Percentiles rank a stretch among this genome's conserved stretches.
Conservation (phyloP, 2,329 filamentous ascomycete species). For the Aspergillus felis region DNA sequence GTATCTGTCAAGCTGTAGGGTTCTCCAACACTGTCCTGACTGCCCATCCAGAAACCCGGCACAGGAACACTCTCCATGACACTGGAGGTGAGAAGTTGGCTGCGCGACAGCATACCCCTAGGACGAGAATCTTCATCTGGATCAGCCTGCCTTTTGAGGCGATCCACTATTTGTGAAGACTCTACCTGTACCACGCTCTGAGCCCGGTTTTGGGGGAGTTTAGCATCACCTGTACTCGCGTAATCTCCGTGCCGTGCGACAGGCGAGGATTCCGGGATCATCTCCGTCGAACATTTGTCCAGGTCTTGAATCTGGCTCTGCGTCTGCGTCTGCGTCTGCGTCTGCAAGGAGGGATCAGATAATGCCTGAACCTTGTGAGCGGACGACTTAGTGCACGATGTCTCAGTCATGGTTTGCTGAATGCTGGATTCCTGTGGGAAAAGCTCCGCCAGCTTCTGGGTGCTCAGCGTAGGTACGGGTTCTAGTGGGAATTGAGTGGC, state of each 20-base stretch:
- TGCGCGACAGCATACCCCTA: slow-evolving; percentile 26
- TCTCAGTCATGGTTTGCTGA: slow-evolving; percentile 8
- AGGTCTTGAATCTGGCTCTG: slow-evolving; percentile 19
- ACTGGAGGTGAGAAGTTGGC: slow-evolving; percentile 39
- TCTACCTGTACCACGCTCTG: slow-evolving; percentile 37
- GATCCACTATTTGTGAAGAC: slow-evolving; percentile 37
- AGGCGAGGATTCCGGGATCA: slow-evolving; percentile 41
- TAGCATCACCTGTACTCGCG: slow-evolving; percentile 2
- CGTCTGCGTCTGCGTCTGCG: slow-evolving; percentile 20
- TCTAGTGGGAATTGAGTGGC: slow-evolving; percentile 36
- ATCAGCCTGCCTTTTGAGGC: slow-evolving; percentile 10
- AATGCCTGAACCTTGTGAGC: not conserved
- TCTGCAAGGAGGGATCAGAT: slow-evolving; percentile 7
- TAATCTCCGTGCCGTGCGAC: slow-evolving; percentile 16
- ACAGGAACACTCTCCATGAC: slow-evolving; percentile 43
- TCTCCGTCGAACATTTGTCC: slow-evolving; percentile 25
- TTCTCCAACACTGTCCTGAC: slow-evolving; percentile 37
- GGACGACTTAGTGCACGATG: slow-evolving; percentile 8
- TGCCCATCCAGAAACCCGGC: slow-evolving; percentile 36
- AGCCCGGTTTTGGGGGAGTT: slow-evolving; percentile 16
- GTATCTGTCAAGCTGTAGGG: slow-evolving; percentile 30
- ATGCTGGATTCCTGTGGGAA: slow-evolving; percentile 29
- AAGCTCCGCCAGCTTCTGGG: slow-evolving; percentile 36
- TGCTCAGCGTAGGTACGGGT: slow-evolving; percentile 32
- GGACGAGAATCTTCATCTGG: slow-evolving; percentile 11